Evolutionary conservation across 495 filamentous ascomycete species (phyloP).

Genomic region (Hypoxylon trugodes): DNA sequence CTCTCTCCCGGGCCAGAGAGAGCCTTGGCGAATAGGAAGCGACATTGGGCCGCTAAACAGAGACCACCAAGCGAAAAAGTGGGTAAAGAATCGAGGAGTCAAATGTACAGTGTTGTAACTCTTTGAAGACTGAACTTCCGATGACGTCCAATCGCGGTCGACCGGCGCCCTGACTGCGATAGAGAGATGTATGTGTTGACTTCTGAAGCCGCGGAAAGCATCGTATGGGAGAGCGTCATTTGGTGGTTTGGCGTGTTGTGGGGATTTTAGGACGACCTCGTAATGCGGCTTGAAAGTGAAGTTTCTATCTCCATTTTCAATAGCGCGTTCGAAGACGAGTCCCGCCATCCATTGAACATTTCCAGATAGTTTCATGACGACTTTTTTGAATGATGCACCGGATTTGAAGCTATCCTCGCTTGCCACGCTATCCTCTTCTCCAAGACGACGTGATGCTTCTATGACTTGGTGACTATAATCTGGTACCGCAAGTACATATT

Average conservation of each 20-base stretch:
- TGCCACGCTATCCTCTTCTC: slow-evolving; percentile 69
- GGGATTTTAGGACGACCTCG: slow-evolving; percentile 84
- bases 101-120: slow-evolving; percentile 97
- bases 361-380: slow-evolving; percentile 96
- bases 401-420: slow-evolving; percentile 73
- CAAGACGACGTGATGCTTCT: slow-evolving; percentile 63
- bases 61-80: slow-evolving; percentile 98
- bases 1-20: slow-evolving; percentile 86
- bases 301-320: slow-evolving; percentile 68
- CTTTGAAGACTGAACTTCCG: slow-evolving; percentile 73
- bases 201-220: slow-evolving; percentile 91
- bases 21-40: slow-evolving; percentile 90
- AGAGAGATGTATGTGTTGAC: slow-evolving; percentile 94
- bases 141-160: slow-evolving; percentile 79
- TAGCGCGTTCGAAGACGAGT: slow-evolving; percentile 87
- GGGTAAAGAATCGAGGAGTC: slow-evolving; percentile 93
- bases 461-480: slow-evolving; percentile 91
- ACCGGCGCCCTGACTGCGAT: slow-evolving; percentile 85
- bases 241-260: slow-evolving; percentile 69
- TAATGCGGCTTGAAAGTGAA: slow-evolving; percentile 94
- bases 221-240: slow-evolving; percentile 73
- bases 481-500: slow-evolving; percentile 91
- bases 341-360: slow-evolving; percentile 91
- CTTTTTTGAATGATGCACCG: slow-evolving; percentile 89
- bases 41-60: slow-evolving; percentile 96